Evolutionary conservation across 23 red algal species (phyloP).

Genomic region (Chondrus crispus): DNA sequence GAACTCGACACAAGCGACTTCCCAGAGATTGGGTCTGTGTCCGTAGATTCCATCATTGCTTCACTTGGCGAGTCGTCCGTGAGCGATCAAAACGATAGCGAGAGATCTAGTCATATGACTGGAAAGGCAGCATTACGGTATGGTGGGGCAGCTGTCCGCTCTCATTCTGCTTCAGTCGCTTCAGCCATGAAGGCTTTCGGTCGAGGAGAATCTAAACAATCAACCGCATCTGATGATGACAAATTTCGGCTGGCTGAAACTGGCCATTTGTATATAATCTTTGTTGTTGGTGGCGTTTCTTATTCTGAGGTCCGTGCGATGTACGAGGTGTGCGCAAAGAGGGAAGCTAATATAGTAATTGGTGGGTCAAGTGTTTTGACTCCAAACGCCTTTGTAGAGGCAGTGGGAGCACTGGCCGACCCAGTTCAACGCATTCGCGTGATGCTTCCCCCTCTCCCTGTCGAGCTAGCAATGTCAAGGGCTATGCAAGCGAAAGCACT

Average conservation of each 20-base stretch:
- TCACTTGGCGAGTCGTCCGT: background rate
- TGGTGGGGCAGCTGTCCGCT: constrained; percentile 5
- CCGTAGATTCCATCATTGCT: constrained; percentile 67
- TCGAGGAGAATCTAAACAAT: constrained; percentile 13
- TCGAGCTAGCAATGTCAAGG: constrained; percentile 53
- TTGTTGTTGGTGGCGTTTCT: constrained; percentile 71
- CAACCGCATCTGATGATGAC: constrained; percentile 3
- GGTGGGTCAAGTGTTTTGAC: constrained; percentile 67
- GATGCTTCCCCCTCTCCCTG: constrained; percentile 65
- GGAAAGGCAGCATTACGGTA: background rate
- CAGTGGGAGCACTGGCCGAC: constrained; percentile 44
- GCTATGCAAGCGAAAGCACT: constrained; percentile 35
- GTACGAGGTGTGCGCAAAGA: constrained; percentile 65
- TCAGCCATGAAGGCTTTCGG: constrained; percentile 9
- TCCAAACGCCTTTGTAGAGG: constrained; percentile 37
- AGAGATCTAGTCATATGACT: background rate
- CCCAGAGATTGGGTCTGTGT: constrained; percentile 33
- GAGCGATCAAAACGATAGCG: background rate
- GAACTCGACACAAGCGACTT: constrained; percentile 47
- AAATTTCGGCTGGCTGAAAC: constrained; percentile 40
- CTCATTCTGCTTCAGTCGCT: background rate
- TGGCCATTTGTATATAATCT: constrained; percentile 63
- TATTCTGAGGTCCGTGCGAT: constrained; percentile 68
- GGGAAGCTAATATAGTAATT: constrained; percentile 55
- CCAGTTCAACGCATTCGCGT: constrained; percentile 61